These are phyloP conservation scores for Coprinopsis marcescibilis DNA, from an alignment of 768 basidiomycete genomes.

Conservation along the genomic window DNA sequence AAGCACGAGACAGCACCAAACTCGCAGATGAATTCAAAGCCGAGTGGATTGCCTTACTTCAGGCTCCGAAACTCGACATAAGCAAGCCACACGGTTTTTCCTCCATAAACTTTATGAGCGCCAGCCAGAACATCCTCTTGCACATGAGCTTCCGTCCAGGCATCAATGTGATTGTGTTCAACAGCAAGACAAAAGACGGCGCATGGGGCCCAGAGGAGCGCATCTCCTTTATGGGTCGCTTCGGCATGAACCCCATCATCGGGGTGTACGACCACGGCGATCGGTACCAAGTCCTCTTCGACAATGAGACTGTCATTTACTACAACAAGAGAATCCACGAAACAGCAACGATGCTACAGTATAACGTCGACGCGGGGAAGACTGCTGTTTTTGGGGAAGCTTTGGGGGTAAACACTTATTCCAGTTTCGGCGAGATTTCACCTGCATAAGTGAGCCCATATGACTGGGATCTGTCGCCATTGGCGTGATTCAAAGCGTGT, in stretches of 20 bases:
- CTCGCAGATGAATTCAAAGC: neutral
- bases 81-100: neutral
- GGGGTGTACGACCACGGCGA: slow-evolving; percentile 7
- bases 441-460: too few species aligned
- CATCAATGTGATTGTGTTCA: slow-evolving; percentile 4
- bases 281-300: slow-evolving; percentile 7
- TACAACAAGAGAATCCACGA: slow-evolving; percentile 6
- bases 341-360: too few species aligned
- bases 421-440: too few species aligned
- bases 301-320: slow-evolving; percentile 2
- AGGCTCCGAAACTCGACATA: neutral
- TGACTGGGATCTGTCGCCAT: too few species aligned
- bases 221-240: neutral
- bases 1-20: neutral
- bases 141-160: slow-evolving; percentile 7
- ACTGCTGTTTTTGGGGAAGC: too few species aligned
- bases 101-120: neutral
- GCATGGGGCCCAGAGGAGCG: slow-evolving; percentile 6
- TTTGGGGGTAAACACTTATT: too few species aligned
- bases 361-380: too few species aligned
- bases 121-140: neutral
- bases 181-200: neutral
- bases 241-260: slow-evolving; percentile 1
- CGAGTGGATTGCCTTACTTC: neutral
- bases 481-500: too few species aligned